A percentile compares a stretch with the other conserved stretches of the same genome.
Conservation (phyloP, 768 basidiomycete genomes). For the Serendipita indica region DNA sequence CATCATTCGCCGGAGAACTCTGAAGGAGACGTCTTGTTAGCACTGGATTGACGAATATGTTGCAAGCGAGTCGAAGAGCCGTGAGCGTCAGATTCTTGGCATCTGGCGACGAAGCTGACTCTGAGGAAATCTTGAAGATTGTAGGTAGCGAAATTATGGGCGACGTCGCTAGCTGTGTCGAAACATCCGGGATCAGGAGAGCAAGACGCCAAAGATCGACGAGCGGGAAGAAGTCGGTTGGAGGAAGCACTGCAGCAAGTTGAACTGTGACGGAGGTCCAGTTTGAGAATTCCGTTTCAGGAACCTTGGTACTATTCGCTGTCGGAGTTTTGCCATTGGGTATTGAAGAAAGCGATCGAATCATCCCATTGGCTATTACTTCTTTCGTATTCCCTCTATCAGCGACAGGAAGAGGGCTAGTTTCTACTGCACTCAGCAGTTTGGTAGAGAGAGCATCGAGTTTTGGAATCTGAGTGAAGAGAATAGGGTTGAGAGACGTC, state of each 20-base stretch:
- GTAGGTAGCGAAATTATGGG: slow-evolving; percentile 33
- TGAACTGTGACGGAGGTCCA: slow-evolving; percentile 36
- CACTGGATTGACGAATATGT: slow-evolving; percentile 38
- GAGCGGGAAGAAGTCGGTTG: slow-evolving; percentile 57
- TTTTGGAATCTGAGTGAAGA: slow-evolving; percentile 57
- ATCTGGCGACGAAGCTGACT: slow-evolving; percentile 18
- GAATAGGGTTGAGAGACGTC: slow-evolving; percentile 56
- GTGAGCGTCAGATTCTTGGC: slow-evolving; percentile 49
- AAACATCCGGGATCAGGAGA: slow-evolving; percentile 45
- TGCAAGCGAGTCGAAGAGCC: slow-evolving; percentile 50
- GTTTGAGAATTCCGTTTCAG: slow-evolving; percentile 13
- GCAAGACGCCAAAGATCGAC: slow-evolving; percentile 74
- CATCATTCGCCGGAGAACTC: slow-evolving; percentile 16
- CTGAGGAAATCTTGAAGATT: slow-evolving; percentile 21
- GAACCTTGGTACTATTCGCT: slow-evolving; percentile 13
- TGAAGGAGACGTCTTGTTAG: slow-evolving; percentile 30
- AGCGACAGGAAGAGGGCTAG: slow-evolving; percentile 20
- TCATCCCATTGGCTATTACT: slow-evolving; percentile 23
- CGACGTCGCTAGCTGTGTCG: slow-evolving; percentile 24
- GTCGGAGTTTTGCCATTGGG: slow-evolving; percentile 12
- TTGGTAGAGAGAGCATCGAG: slow-evolving; percentile 50
- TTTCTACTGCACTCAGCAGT: slow-evolving; percentile 46
- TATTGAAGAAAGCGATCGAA: slow-evolving; percentile 31
- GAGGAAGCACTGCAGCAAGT: slow-evolving; percentile 33
- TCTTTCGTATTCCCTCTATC: slow-evolving; percentile 22